Evolutionary conservation across 441 rosid genomes (phyloP).

Genomic region (Eutrema salsugineum): DNA sequence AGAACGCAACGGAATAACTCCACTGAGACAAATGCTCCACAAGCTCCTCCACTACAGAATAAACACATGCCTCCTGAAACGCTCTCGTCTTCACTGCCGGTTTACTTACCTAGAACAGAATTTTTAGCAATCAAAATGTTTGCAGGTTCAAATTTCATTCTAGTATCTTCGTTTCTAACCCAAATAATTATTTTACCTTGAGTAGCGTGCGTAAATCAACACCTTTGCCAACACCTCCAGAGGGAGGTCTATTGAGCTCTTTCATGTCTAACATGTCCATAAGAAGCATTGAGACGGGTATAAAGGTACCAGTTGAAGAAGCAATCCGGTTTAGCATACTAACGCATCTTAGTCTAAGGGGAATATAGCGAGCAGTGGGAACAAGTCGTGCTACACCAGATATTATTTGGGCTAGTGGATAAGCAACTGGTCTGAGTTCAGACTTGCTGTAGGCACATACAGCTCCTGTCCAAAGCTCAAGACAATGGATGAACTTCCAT

Average conservation of each 20-base stretch:
- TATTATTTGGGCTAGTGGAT: slow-evolving; percentile 84
- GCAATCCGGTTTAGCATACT: slow-evolving; percentile 90
- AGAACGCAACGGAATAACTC: slow-evolving; percentile 85
- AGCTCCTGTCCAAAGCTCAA: slow-evolving; percentile 98
- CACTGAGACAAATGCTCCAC: slow-evolving; percentile 90
- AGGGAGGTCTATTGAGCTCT: slow-evolving; percentile 77
- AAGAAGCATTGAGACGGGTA: slow-evolving; percentile 89
- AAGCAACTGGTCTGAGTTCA: slow-evolving; percentile 83
- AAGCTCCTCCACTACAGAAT: slow-evolving; percentile 80
- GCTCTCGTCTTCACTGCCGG: slow-evolving; percentile 84
- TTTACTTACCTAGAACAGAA: slow-evolving; percentile 61
- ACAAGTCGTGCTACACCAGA: slow-evolving; percentile 88
- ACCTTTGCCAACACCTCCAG: slow-evolving; percentile 90
- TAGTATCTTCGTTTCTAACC: background rate
- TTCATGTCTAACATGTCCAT: slow-evolving; percentile 98
- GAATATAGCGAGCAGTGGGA: slow-evolving; percentile 90
- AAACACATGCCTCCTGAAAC: slow-evolving; percentile 93
- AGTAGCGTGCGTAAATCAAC: slow-evolving; percentile 64
- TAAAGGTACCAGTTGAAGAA: slow-evolving; percentile 67
- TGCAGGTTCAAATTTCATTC: background rate
- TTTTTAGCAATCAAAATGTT: background rate
- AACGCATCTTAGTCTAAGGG: slow-evolving; percentile 86
- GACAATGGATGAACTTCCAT: slow-evolving; percentile 93
- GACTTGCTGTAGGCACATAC: slow-evolving; percentile 72
- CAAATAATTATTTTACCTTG: slow-evolving; percentile 46